Conservation (phyloP, 2,329 filamentous ascomycete genomes). For the Lecanicillium sp. region DNA sequence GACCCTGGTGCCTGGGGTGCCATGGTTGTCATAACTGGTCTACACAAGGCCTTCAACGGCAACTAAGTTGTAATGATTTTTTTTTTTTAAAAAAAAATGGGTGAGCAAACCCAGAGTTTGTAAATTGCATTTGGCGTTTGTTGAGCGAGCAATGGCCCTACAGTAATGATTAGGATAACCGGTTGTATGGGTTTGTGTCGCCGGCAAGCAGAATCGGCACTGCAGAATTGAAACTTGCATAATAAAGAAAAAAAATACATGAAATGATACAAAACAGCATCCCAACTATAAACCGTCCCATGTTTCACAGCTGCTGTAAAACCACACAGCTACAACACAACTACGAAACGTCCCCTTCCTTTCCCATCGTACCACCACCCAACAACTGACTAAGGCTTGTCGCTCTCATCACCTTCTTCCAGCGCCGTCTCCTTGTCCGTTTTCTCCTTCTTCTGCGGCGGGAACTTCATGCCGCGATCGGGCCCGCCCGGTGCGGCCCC, state of each 20-base stretch:
- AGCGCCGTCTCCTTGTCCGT: slow-evolving; percentile 9
- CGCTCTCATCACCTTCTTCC: slow-evolving; percentile 1
- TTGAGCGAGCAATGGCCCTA: background rate
- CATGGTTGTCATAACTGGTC: slow-evolving; percentile 46
- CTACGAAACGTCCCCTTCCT: too few species aligned
- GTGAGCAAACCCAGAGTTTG: too few species aligned
- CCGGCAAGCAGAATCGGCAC: background rate
- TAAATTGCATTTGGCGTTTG: slow-evolving; percentile 5
- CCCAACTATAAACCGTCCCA: too few species aligned
- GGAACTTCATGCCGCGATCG: slow-evolving; percentile 31
- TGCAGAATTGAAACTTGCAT: background rate
- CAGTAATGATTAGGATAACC: background rate
- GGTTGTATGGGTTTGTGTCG: background rate
- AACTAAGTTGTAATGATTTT: background rate
- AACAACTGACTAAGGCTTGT: background rate
- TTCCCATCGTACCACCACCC: too few species aligned
- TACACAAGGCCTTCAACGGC: slow-evolving; percentile 22
- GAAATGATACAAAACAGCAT: too few species aligned
- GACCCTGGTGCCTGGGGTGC: slow-evolving; percentile 68
- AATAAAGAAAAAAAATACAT: too few species aligned
- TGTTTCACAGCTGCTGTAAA: too few species aligned
- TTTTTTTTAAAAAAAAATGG: background rate
- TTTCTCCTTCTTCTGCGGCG: slow-evolving; percentile 20
- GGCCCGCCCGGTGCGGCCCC: slow-evolving; percentile 21
- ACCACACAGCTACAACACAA: too few species aligned